Evolutionary conservation across 768 basidiomycete genomes (phyloP).

Genomic region (Lactarius pseudohatsudake): DNA sequence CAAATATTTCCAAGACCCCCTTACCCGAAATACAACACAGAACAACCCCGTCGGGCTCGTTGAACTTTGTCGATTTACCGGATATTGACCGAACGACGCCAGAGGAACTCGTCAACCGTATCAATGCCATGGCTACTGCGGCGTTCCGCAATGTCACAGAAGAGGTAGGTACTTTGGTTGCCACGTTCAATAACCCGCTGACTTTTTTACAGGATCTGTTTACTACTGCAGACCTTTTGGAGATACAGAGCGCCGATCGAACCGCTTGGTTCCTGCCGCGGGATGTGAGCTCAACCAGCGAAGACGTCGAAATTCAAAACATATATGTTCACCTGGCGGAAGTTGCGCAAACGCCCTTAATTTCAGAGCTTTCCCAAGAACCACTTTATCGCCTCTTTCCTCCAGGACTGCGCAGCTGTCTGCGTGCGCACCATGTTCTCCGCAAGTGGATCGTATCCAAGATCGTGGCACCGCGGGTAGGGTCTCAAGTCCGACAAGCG

Average conservation of each 20-base stretch:
- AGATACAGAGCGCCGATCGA: conserved; percentile 76
- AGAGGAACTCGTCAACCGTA: conserved; percentile 71
- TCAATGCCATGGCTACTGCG: conserved; percentile 75
- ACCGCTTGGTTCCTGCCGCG: conserved; percentile 73
- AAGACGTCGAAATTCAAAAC: conserved; percentile 74
- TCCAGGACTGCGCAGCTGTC: conserved; percentile 70
- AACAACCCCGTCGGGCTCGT: conserved; percentile 8
- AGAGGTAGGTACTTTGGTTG: conserved; percentile 49
- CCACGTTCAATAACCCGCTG: conserved; percentile 14
- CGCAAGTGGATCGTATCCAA: conserved; percentile 79
- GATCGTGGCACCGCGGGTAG: conserved; percentile 62
- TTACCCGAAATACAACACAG: background rate
- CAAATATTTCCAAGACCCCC: conserved; percentile 5
- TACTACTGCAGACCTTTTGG: conserved; percentile 72
- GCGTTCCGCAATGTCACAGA: conserved; percentile 75
- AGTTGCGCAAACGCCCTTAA: conserved; percentile 67
- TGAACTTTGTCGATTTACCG: conserved; percentile 44
- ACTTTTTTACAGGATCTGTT: conserved; percentile 63
- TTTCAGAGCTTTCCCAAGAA: conserved; percentile 70
- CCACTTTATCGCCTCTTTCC: conserved; percentile 72
- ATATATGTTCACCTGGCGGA: conserved; percentile 74
- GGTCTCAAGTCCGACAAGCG: conserved; percentile 60
- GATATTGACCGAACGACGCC: conserved; percentile 63
- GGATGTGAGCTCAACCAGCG: conserved; percentile 54
- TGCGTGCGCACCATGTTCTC: conserved; percentile 72